Evolutionary conservation across 768 basidiomycete species (phyloP).

Genomic region (Kondoa malvinella): DNA sequence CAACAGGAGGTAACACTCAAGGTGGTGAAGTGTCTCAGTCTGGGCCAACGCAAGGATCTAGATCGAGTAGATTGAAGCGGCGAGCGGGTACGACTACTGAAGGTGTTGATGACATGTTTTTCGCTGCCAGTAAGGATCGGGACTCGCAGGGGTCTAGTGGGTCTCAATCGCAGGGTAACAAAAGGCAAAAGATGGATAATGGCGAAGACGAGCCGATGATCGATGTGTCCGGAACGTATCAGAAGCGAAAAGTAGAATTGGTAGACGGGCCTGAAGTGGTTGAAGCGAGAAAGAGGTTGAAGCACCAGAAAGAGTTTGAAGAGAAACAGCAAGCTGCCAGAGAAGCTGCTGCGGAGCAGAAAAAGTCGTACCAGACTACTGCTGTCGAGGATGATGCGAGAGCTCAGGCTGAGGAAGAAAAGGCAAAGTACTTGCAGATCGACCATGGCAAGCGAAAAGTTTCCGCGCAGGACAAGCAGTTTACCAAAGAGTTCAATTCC

Average conservation of each 20-base stretch:
- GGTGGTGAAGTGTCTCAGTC: neutral
- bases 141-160: neutral
- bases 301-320: neutral
- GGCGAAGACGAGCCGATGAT: neutral
- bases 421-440: slow-evolving; percentile 11
- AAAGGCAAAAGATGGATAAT: neutral
- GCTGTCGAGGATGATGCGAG: slow-evolving; percentile 4
- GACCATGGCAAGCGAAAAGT: slow-evolving; percentile 7
- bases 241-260: slow-evolving; percentile 2
- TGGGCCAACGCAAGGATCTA: neutral
- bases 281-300: slow-evolving; percentile 1
- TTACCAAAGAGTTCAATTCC: slow-evolving; percentile 17
- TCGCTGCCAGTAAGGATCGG: neutral
- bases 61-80: neutral
- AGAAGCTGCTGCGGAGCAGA: neutral
- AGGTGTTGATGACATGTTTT: neutral
- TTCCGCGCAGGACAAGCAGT: neutral
- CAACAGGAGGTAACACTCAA: neutral
- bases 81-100: neutral
- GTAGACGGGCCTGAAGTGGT: neutral
- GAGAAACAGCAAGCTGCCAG: neutral
- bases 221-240: neutral
- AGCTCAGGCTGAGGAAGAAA: neutral
- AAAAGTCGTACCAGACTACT: neutral
- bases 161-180: neutral